Percentiles rank a stretch among this genome's conserved stretches.
Conservation (phyloP, 495 filamentous ascomycete species). For the Penicillium herquei region DNA sequence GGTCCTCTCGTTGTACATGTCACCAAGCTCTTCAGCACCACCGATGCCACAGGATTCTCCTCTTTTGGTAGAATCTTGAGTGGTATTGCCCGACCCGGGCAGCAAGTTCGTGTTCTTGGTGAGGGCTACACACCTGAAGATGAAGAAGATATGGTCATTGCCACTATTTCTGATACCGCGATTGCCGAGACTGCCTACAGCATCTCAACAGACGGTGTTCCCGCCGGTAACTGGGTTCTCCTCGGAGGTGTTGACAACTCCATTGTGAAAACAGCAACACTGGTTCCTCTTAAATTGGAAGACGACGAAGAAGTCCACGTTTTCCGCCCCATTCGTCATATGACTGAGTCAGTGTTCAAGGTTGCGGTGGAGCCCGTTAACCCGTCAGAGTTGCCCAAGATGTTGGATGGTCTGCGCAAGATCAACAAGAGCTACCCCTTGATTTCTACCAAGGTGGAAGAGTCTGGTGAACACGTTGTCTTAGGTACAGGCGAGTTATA, state of each 20-base stretch:
- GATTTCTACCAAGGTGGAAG: conserved; percentile 94
- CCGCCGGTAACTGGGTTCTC: conserved; percentile 93
- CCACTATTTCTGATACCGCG: conserved; percentile 86
- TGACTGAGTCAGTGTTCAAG: conserved; percentile 97
- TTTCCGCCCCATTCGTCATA: conserved; percentile 88
- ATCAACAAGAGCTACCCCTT: conserved; percentile 97
- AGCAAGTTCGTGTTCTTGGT: conserved; percentile 86
- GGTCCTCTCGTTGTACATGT: conserved; percentile 88
- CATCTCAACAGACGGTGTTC: conserved; percentile 84
- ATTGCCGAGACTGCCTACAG: conserved; percentile 95
- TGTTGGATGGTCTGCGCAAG: conserved; percentile 94
- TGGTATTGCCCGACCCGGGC: conserved; percentile 78
- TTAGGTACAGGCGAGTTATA: conserved; percentile 95
- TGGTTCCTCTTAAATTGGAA: conserved; percentile 77
- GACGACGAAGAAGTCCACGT: conserved; percentile 91
- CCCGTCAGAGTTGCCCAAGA: conserved; percentile 97
- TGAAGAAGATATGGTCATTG: conserved; percentile 93
- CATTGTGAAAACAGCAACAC: conserved; percentile 95
- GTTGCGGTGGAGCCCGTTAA: conserved; percentile 98
- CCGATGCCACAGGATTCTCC: conserved; percentile 84
- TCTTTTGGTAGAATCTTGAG: conserved; percentile 92
- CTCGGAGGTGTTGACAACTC: conserved; percentile 94
- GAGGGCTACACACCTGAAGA: conserved; percentile 96
- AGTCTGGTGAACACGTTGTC: conserved; percentile 96
- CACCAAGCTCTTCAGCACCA: conserved; percentile 86